Base-by-base conservation (phyloP, 1,284 basidiomycete species). In the Malassezia caprae region DNA sequence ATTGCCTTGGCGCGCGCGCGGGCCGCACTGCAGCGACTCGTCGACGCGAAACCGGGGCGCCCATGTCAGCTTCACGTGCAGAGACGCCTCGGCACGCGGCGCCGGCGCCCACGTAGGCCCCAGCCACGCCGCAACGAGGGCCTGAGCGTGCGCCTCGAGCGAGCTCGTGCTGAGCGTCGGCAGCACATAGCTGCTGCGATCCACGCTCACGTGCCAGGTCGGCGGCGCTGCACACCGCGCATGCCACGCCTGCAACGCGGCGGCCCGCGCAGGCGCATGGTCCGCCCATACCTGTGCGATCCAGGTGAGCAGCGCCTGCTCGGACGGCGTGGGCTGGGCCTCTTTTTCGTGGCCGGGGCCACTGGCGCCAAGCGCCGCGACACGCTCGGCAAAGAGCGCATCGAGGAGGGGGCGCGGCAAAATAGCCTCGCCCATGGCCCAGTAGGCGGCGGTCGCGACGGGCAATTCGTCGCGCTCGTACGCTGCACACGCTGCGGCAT, bases 141-240 rank as follows among this genome's bases (percentile, higher is more conserved):
- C 3, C 12, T 28, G 63, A 0, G 69, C 50, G 28, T 69, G 56
- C 3, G 59, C 51, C 41, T 67, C 65, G 44, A 72, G 56, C 11
- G 54, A 48, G 23, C 50, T 52, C 19, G 65, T 62, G 51, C 63
- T 69, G 32, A 72, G 54, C 11, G 60, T 65, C 3, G 70, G 70
- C 12, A 72, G 51, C 46, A 65, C 59, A 60, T 69, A 72, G n/a
- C 62, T 64, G 13, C 61, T 62, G 5, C 70, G 59, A 31, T 72
- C 70, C 32, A 69, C 67, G 2, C 45, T 53, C 2, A 62, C 64
- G 21, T 64, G 53, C 49, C 61, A 71, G 4, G 53, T 64, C 11
- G 52, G 23, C 15, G 15, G 21, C 15, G 59, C 41, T 10, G 41
- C 37, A 15, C n/a, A 11, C 15, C 8, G n/a, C 21, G 32, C 23